Evolutionary conservation across 306 rosid species (phyloP).

Genomic region (Prunus persica): Prunus_persica_NCBIv2 NC_034009.1:42747001-42747500

Average conservation of each 20-base stretch:
- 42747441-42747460: conserved; percentile 90
- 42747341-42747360: conserved; percentile 72
- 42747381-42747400: conserved; percentile 85
- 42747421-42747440: conserved; percentile 92
- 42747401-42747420: conserved; percentile 99
- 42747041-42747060: conserved; percentile 41
- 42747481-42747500: conserved; percentile 94
- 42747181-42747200: conserved; percentile 31
- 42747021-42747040: conserved; percentile 16
- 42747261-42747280: conserved; percentile 72
- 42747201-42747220: conserved; percentile 50
- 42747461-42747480: conserved; percentile 92
- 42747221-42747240: conserved; percentile 75
- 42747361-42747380: conserved; percentile 82
- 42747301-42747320: conserved; percentile 85
- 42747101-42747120: conserved; percentile 87
- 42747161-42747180: conserved; percentile 26
- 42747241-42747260: conserved; percentile 86
- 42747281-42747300: conserved; percentile 69
- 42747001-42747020: conserved; percentile 32
- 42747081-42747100: conserved; percentile 67
- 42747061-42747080: conserved; percentile 18
- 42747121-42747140: conserved; percentile 50
- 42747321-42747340: conserved; percentile 96
- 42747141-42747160: conserved; percentile 15